Conservation (phyloP, 2,329 filamentous ascomycete genomes). For the Talaromyces sp. region DNA sequence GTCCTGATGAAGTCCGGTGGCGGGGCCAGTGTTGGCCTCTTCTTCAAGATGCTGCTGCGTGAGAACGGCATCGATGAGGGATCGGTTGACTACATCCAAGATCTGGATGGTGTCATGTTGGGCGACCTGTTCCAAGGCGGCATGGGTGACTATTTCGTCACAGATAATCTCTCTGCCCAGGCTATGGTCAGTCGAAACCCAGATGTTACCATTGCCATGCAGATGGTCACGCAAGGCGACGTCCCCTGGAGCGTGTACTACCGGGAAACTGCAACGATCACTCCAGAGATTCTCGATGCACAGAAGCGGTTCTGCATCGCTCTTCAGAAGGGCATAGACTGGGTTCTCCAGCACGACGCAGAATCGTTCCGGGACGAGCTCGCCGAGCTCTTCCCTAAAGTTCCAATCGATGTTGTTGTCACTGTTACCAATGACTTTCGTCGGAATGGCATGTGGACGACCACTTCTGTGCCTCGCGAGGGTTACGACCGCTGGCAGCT, state of each 20-base stretch:
- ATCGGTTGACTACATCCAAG: slow-evolving; percentile 3
- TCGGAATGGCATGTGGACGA: slow-evolving; percentile 3
- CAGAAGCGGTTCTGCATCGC: neutral
- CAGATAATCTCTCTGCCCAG: slow-evolving; percentile 1
- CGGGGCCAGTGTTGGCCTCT: slow-evolving; percentile 6
- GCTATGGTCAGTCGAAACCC: neutral
- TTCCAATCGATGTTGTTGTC: neutral
- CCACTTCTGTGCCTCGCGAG: neutral
- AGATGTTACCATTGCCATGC: neutral
- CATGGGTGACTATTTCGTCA: slow-evolving; percentile 5
- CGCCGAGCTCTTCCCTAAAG: neutral
- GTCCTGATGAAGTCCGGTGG: slow-evolving; percentile 6
- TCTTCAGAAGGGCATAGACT: neutral
- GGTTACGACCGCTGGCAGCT: neutral
- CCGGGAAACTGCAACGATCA: neutral
- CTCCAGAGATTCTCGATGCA: neutral
- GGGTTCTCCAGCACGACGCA: neutral
- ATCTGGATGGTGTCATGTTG: slow-evolving; percentile 4
- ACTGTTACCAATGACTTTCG: slow-evolving; percentile 1
- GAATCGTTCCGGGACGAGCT: slow-evolving; percentile 1
- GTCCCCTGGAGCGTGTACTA: slow-evolving; percentile 6
- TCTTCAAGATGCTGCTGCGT: slow-evolving; percentile 8
- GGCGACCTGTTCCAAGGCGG: slow-evolving; percentile 4
- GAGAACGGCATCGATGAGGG: slow-evolving; percentile 1
- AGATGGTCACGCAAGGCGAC: slow-evolving; percentile 2